Conservation (phyloP, 1,139 yeast genomes). For the Suzukiozyma palmioleophila region DNA sequence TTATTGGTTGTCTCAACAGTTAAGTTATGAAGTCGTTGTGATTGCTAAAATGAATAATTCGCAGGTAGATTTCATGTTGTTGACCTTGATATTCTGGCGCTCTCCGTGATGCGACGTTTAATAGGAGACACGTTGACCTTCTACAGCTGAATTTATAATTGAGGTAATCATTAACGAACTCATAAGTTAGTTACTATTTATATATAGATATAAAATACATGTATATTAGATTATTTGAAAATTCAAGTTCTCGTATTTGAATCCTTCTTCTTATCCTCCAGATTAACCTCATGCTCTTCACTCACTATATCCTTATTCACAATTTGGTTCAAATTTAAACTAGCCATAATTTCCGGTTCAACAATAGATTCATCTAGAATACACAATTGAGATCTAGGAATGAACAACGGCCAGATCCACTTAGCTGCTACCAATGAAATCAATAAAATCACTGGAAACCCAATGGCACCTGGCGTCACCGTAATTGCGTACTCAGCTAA, state of each 20-base stretch:
- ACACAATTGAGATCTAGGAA: conserved; percentile 57
- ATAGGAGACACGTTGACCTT: neutral
- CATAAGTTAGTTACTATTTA: neutral
- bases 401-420: conserved; percentile 63
- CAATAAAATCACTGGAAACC: conserved; percentile 80
- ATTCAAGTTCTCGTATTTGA: no score
- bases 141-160: neutral
- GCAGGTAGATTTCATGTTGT: no score
- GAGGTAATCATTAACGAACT: neutral
- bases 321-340: conserved; percentile 1
- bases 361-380: conserved; percentile 74
- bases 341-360: conserved; percentile 28
- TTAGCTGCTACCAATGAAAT: conserved; percentile 57
- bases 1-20: neutral
- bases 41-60: no score
- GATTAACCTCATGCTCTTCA: no score
- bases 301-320: no score
- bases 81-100: neutral
- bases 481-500: conserved; percentile 83
- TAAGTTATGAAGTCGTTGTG: neutral
- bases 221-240: neutral
- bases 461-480: conserved; percentile 86
- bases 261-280: no score
- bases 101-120: neutral
- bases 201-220: neutral